A percentile compares a stretch with the other conserved stretches of the same genome.
Evolutionary conservation across 1,284 basidiomycete species (phyloP).

Genomic region (Ceratobasidium sp.): DNA sequence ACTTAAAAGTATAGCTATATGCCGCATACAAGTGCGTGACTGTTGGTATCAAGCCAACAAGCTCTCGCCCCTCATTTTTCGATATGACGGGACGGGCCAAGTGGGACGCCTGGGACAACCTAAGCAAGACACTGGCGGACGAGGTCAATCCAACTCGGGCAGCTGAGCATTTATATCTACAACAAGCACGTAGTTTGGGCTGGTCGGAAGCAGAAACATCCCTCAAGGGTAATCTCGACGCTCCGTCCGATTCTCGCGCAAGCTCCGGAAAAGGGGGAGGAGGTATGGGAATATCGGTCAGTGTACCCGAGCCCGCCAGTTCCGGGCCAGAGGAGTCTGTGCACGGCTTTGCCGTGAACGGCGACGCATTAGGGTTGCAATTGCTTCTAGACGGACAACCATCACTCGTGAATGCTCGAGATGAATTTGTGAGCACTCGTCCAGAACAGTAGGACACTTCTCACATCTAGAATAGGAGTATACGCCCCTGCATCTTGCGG

Average conservation of each 20-base stretch:
- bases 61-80: conserved; percentile 79
- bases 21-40: conserved; percentile 85
- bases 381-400: conserved; percentile 57
- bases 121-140: conserved; percentile 54
- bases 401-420: conserved; percentile 60
- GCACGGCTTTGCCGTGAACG: conserved; percentile 72
- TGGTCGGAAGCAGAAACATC: conserved; percentile 63
- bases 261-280: conserved; percentile 48
- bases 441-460: too few relatives aligned
- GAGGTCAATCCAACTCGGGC: conserved; percentile 56
- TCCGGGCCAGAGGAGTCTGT: conserved; percentile 58
- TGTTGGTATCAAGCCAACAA: conserved; percentile 64
- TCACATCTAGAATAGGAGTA: conserved; percentile 69
- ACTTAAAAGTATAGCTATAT: conserved; percentile 71
- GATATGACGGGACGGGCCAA: conserved; percentile 84
- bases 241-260: conserved; percentile 45
- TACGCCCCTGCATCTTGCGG: conserved; percentile 84
- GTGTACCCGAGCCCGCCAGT: conserved; percentile 62
- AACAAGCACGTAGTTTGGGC: conserved; percentile 72
- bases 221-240: conserved; percentile 40
- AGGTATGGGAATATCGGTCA: conserved; percentile 72
- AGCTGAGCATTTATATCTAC: conserved; percentile 67
- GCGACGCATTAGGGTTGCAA: conserved; percentile 62
- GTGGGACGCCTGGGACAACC: conserved; percentile 83
- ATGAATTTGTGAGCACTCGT: conserved; percentile 69